A percentile compares a stretch with the other conserved stretches of the same genome.
Evolutionary conservation across 129 eudicot genomes (phyloP).

Genomic region (Centaurea solstitialis): DNA sequence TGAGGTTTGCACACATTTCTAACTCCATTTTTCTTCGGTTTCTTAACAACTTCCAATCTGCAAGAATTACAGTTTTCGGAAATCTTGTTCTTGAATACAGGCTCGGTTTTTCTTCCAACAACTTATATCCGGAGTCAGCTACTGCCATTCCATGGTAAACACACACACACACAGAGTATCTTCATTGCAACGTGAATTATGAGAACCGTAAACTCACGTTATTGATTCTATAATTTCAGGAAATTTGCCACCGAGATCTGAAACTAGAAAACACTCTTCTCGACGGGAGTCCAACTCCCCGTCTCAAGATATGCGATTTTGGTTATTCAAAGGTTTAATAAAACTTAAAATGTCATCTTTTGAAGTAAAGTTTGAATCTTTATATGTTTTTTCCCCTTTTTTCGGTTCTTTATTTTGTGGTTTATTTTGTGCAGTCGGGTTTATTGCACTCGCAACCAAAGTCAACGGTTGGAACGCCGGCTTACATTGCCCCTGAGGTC

Average conservation of each 20-base stretch:
- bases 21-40: background rate
- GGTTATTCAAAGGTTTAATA: constrained; percentile 81
- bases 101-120: constrained; percentile 93
- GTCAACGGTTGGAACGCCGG: constrained; percentile 94
- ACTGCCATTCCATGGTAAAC: constrained; percentile 81
- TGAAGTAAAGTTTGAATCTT: constrained; percentile 15
- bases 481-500: constrained; percentile 93
- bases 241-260: constrained; percentile 91
- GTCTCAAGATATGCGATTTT: constrained; percentile 84
- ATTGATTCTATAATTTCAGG: constrained; percentile 39
- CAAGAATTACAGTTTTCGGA: constrained; percentile 9
- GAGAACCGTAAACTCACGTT: background rate
- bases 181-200: background rate
- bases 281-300: constrained; percentile 86
- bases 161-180: background rate
- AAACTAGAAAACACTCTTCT: constrained; percentile 88
- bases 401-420: background rate
- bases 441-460: constrained; percentile 87
- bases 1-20: constrained; percentile 42
- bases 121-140: constrained; percentile 89
- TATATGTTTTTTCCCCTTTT: background rate
- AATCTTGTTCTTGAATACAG: constrained; percentile 33
- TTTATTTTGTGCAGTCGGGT: constrained; percentile 52
- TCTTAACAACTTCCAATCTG: background rate
- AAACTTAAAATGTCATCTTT: background rate